These are phyloP conservation scores for Hymenoscyphus scutula DNA, from an alignment of 2,329 filamentous ascomycete species.

Conservation along the genomic window DNA sequence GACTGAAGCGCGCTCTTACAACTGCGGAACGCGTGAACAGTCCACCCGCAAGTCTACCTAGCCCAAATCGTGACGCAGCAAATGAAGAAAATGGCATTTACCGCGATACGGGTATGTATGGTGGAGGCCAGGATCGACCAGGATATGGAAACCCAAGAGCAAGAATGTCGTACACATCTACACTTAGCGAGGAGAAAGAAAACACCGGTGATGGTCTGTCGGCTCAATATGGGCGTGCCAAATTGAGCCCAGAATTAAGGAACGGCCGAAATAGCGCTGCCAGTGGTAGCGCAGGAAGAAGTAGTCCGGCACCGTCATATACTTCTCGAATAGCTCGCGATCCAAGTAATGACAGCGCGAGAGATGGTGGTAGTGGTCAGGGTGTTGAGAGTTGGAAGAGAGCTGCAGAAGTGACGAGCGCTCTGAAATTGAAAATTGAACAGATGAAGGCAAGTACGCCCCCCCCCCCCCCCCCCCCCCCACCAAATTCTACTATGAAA, in stretches of 20 bases:
- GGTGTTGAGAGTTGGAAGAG: slow-evolving; percentile 93
- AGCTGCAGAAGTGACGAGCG: slow-evolving; percentile 95
- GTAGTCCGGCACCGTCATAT: slow-evolving; percentile 31
- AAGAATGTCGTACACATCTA: slow-evolving; percentile 59
- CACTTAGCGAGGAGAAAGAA: slow-evolving; percentile 72
- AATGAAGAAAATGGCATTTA: slow-evolving; percentile 61
- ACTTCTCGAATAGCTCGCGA: slow-evolving; percentile 34
- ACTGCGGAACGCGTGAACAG: slow-evolving; percentile 53
- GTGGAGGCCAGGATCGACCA: slow-evolving; percentile 27
- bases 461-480: too few species aligned
- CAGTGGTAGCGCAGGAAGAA: slow-evolving; percentile 35
- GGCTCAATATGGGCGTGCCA: slow-evolving; percentile 32
- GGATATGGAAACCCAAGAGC: slow-evolving; percentile 26
- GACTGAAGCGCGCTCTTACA: slow-evolving; percentile 82
- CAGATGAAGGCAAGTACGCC: slow-evolving; percentile 79
- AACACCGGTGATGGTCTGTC: slow-evolving; percentile 52
- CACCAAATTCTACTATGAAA: background rate
- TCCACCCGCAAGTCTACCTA: slow-evolving; percentile 35
- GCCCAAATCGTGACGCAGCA: slow-evolving; percentile 45
- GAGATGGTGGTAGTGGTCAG: slow-evolving; percentile 40
- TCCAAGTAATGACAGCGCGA: slow-evolving; percentile 32
- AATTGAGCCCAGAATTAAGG: slow-evolving; percentile 34
- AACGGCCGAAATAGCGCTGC: slow-evolving; percentile 35
- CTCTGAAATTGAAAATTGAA: slow-evolving; percentile 95
- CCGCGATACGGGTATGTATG: slow-evolving; percentile 45